Evolutionary conservation across 768 basidiomycete species (phyloP).

Genomic region (Tylopilus sp.): DNA sequence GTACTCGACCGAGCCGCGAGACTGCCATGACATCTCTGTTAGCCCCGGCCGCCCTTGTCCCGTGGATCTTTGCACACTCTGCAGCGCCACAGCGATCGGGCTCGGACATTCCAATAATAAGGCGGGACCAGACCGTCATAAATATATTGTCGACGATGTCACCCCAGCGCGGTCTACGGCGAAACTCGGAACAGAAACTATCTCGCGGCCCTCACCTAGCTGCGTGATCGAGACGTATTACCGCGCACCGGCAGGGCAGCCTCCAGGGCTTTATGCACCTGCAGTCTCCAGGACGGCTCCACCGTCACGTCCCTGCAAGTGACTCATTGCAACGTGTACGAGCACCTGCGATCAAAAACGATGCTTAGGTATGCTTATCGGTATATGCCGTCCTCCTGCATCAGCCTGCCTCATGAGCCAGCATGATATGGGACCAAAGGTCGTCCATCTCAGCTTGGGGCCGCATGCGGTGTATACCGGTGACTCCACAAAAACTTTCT

Average conservation of each 20-base stretch:
- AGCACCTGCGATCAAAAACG: constrained; percentile 1
- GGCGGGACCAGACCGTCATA: background rate
- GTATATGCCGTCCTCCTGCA: background rate
- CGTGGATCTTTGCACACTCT: constrained; percentile 13
- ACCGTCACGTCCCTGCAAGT: constrained; percentile 7
- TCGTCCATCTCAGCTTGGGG: constrained; percentile 2
- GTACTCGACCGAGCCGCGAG: background rate
- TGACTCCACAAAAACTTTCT: constrained; percentile 6
- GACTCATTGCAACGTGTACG: background rate
- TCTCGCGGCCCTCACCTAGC: background rate
- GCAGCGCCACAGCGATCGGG: constrained; percentile 15
- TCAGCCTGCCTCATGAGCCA: background rate
- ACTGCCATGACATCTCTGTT: constrained; percentile 1
- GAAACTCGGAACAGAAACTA: constrained; percentile 11
- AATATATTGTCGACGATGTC: background rate
- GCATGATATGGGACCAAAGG: constrained; percentile 15
- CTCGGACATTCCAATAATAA: constrained; percentile 11
- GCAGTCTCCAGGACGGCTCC: constrained; percentile 3
- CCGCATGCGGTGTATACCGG: background rate
- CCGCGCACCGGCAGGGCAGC: background rate
- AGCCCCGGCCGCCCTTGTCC: constrained; percentile 5
- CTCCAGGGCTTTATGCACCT: constrained; percentile 4
- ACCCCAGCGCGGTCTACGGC: constrained; percentile 9
- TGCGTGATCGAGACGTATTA: background rate
- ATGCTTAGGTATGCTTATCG: constrained; percentile 7